Evolutionary conservation across 176 grass and related monocot genomes (phyloP).

Genomic region (Stipa capillata): DNA sequence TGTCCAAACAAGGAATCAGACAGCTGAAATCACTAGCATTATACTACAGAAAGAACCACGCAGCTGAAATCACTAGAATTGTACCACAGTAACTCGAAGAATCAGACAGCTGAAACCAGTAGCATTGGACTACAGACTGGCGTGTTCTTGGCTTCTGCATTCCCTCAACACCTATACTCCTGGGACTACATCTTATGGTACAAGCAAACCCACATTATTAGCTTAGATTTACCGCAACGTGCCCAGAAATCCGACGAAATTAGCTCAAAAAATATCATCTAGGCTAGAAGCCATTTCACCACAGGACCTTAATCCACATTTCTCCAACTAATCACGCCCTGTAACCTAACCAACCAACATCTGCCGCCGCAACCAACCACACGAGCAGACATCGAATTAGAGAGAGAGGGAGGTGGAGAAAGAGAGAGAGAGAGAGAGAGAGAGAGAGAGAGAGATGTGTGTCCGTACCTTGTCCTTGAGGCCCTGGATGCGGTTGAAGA

Average conservation of each 20-base stretch:
- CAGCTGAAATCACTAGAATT: neutral
- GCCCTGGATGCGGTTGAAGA: slow-evolving; percentile 80
- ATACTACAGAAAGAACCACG: neutral
- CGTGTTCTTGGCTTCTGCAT: too few relatives aligned
- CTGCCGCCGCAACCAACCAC: neutral
- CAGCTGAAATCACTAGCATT: neutral
- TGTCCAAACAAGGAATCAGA: neutral
- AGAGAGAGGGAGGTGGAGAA: too few relatives aligned
- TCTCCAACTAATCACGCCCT: neutral
- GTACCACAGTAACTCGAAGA: too few relatives aligned
- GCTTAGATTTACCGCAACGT: neutral
- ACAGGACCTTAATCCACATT: neutral
- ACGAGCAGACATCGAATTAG: neutral
- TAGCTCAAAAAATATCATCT: neutral
- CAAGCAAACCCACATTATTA: neutral
- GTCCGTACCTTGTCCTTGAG: slow-evolving; percentile 60
- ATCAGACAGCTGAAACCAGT: too few relatives aligned
- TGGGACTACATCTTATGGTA: neutral
- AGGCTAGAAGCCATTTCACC: neutral
- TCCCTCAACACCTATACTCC: too few relatives aligned
- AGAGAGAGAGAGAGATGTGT: neutral
- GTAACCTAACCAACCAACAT: neutral
- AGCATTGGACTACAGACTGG: neutral
- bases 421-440: neutral
- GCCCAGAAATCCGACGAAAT: neutral